Base-by-base conservation (phyloP, 352 stramenopile genomes). In the Pythium utonaiense region DNA sequence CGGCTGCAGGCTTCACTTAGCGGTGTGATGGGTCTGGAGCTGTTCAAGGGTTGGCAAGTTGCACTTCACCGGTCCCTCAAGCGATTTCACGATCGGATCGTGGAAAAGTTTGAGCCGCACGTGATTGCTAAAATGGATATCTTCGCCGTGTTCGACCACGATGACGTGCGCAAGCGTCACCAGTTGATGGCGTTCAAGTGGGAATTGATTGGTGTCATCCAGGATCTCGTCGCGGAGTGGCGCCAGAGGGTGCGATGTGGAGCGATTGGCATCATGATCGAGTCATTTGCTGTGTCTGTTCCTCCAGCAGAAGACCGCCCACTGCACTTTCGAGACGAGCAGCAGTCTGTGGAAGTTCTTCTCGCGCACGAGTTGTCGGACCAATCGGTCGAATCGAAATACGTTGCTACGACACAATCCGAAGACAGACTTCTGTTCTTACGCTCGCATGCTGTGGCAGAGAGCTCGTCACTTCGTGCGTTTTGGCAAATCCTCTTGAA, bases 141-240 rank as follows among this genome's bases (percentile, higher is more conserved):
- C 12, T 63, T 57, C 25, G 47, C 42, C n/a, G 31, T 57, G 44
- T 22, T 22, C 27, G 34, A 49, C 4, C 17, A n/a, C 13, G 47
- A 63, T 14, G 19, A 56, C 6, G 24, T 63, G 3, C 55, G 44
- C 17, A 30, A 31, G 10, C 41, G 31, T 17, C 44, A 62, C 30
- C 55, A 62, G 42, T 25, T 47, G 10, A 57, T 63, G 47, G 19
- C 21, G 3, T 53, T 63, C 24, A 34, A 34, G 6, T 24, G 34
- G 16, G 47, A 56, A 45, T 14, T 63, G n/a, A 28, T 14, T 6
- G 19, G 14, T 17, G 30, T 27, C 6, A n/a, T 63, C 16, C 16
- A 24, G 3, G 47, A 55, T 6, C 24, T 63, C 27, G 30, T 33
- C 16, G 27, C 22, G 21, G 57, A 63, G 33, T 57, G 22, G 25